These are phyloP conservation scores for Tetragonia tetragonoides DNA, from an alignment of 148 eudicot species.

Conservation along the genomic window DNA sequence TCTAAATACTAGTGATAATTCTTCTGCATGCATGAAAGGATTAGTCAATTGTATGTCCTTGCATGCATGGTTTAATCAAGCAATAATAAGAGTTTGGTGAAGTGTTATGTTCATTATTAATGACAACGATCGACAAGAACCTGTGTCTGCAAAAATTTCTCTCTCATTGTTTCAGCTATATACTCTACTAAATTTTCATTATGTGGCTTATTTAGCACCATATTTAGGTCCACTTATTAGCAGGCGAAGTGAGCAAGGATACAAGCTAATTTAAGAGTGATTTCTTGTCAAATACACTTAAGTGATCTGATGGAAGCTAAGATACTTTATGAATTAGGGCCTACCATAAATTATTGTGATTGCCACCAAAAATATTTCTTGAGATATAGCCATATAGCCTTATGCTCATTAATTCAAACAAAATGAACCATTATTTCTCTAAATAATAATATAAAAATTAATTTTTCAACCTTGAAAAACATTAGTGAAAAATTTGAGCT, in stretches of 20 bases:
- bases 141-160: neutral
- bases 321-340: neutral
- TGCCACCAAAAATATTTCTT: neutral
- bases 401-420: too few relatives aligned
- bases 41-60: neutral
- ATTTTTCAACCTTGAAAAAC: too few relatives aligned
- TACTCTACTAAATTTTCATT: too few relatives aligned
- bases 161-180: neutral
- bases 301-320: neutral
- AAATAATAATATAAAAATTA: too few relatives aligned
- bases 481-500: too few relatives aligned
- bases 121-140: conserved; percentile 12
- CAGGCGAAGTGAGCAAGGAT: neutral
- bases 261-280: too few relatives aligned
- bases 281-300: conserved; percentile 10
- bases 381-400: too few relatives aligned
- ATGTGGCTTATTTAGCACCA: conserved; percentile 20
- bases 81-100: conserved; percentile 7
- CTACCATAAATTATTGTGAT: conserved; percentile 8
- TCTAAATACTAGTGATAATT: neutral
- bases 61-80: conserved; percentile 11
- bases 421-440: too few relatives aligned
- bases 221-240: neutral
- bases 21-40: neutral
- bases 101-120: conserved; percentile 8